A percentile compares a stretch with the other conserved stretches of the same genome.
These are phyloP conservation scores for Alternaria arborescens DNA, from an alignment of 2,329 filamentous ascomycete species.

Conservation along the genomic window DNA sequence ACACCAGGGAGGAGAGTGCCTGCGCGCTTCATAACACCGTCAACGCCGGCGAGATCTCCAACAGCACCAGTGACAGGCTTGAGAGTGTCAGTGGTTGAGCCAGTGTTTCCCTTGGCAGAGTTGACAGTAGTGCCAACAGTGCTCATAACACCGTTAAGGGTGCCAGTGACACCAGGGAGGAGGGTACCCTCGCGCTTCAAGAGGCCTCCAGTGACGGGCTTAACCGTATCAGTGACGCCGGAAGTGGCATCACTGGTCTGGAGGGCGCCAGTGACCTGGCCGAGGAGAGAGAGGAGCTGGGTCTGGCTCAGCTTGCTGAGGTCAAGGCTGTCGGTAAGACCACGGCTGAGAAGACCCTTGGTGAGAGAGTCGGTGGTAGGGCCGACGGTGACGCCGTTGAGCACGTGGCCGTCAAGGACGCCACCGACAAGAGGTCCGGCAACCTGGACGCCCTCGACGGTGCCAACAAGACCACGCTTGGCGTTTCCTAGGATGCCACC, in stretches of 20 bases:
- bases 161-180: no score
- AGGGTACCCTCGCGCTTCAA: no score
- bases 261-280: not conserved
- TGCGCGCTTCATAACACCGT: no score
- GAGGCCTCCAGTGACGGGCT: conserved; percentile 2
- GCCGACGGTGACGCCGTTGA: not conserved
- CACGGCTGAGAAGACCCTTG: not conserved
- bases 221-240: not conserved
- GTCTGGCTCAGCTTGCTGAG: not conserved
- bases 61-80: not conserved
- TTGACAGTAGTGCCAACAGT: not conserved
- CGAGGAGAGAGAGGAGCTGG: not conserved
- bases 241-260: not conserved
- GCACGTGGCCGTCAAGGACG: not conserved
- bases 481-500: not conserved
- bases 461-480: not conserved
- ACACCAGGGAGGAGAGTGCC: no score
- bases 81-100: not conserved
- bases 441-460: not conserved
- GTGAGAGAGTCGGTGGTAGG: not conserved
- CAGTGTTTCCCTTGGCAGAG: not conserved
- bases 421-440: not conserved
- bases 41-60: no score
- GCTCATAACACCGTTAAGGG: not conserved
- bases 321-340: not conserved